phyloP scores from a whole-genome alignment of 2,329 filamentous ascomycete genomes.

The Colletotrichum falcatum region DNA sequence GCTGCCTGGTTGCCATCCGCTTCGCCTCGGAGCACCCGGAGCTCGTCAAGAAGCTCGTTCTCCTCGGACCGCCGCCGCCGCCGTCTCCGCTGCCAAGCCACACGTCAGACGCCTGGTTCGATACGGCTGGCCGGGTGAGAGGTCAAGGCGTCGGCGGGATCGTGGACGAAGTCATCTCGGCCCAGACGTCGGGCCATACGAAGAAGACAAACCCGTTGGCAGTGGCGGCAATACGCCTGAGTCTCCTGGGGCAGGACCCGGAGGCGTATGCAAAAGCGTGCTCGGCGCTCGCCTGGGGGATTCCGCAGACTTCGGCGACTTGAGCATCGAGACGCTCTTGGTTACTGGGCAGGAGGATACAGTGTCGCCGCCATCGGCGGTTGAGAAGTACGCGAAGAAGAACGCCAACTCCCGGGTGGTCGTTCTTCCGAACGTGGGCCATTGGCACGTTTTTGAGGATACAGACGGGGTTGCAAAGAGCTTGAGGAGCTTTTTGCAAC shows the following conservation, averaged over 20 bases:
- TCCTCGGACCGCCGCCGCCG: constrained; percentile 62
- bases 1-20: constrained; percentile 59
- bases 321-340: constrained; percentile 53
- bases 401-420: constrained; percentile 47
- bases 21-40: constrained; percentile 55
- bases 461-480: constrained; percentile 49
- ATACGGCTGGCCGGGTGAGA: constrained; percentile 56
- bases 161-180: constrained; percentile 52
- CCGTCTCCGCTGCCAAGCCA: constrained; percentile 57
- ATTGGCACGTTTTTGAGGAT: constrained; percentile 66
- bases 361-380: constrained; percentile 52
- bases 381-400: constrained; percentile 48
- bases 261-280: constrained; percentile 68
- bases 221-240: constrained; percentile 55
- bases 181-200: constrained; percentile 52
- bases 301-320: constrained; percentile 48
- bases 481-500: constrained; percentile 42
- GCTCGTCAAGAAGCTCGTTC: constrained; percentile 57
- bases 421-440: constrained; percentile 56
- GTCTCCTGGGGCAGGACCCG: constrained; percentile 60
- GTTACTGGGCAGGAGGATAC: constrained; percentile 61
- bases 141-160: constrained; percentile 58
- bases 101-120: constrained; percentile 45
- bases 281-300: constrained; percentile 56
- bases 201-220: constrained; percentile 54